Evolutionary conservation across 1,139 yeast species (phyloP), one percentile per base, ranked within the genome.

Genomic region (Saccharomyces hybrid): DNA sequence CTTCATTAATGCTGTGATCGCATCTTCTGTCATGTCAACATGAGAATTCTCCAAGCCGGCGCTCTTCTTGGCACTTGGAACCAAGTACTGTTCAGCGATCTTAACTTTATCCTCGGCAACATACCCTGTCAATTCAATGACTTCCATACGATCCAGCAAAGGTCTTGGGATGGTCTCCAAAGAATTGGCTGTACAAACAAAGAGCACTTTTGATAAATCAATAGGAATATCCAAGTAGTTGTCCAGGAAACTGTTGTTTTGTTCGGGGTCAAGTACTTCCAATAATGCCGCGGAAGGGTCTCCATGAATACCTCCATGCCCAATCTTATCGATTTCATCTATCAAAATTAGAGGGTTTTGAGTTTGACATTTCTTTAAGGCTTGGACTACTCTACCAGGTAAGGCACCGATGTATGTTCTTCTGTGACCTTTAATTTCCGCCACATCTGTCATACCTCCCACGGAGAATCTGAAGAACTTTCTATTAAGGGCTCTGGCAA

Each of bases 211-310:
- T 11, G 97, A 89, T 57, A 93, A 78, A 70, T 93, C 97, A 54
- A 93, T 88, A 55, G 96, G 95, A 54, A 91, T 86, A 69, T 93
- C 99, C 73, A 93, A 77, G 66, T 89, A 93, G 65, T 88, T 91
- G 72, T 93, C 99, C 67, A 90, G 81, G 71, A 93, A 93, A 25
- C 91, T 80, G 60, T 80, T 80, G 73, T 93, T 93, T 70, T 93
- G 99, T 69, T 93, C 99, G 3, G 99, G 98, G 69, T 93, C 99
- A 59, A 93, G 78, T 53, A 93, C 83, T 72, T 93, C 98, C 63
- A 93, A 78, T 57, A 93, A 77, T 3, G 98, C 98, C n/a, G 98
- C 91, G 1, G 97, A 86, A 49, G 97, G 98, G 61, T 95, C 97
- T 52, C 97, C 96, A 62, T 84, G 88, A 26, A 79, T 76, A 49